Evolutionary conservation across 202 grass and related monocot genomes (phyloP).

Genomic region (Saccharum hybrid): DNA sequence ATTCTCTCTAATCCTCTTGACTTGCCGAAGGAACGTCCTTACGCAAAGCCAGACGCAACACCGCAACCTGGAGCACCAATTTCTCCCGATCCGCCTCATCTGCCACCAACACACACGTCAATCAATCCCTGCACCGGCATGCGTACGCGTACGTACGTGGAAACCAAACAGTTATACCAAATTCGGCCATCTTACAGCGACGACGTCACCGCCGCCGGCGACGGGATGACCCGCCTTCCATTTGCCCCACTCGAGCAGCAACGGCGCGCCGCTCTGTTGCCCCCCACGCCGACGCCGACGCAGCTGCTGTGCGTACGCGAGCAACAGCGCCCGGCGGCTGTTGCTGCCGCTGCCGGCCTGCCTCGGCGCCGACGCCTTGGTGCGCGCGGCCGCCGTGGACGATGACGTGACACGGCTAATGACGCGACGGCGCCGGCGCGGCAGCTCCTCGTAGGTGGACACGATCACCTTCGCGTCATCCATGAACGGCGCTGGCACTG

Average conservation of each 20-base stretch:
- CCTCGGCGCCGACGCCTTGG: background rate
- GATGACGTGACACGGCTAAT: background rate
- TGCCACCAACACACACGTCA: background rate
- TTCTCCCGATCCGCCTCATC: background rate
- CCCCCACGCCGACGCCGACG: constrained; percentile 21
- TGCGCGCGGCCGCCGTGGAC: background rate
- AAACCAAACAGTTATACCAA: background rate
- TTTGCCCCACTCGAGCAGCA: constrained; percentile 38
- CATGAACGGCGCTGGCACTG: constrained; percentile 10
- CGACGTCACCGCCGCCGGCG: background rate
- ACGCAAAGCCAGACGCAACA: constrained; percentile 27
- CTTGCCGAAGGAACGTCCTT: constrained; percentile 15
- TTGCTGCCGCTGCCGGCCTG: background rate
- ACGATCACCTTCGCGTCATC: constrained; percentile 25
- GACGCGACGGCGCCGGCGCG: constrained; percentile 29
- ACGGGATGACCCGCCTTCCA: constrained; percentile 33
- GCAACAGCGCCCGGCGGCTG: constrained; percentile 47
- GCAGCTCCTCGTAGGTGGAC: constrained; percentile 46
- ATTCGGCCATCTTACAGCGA: background rate
- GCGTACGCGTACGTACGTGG: too few relatives aligned
- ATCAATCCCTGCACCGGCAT: background rate
- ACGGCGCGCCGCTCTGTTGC: background rate
- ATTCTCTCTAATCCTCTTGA: constrained; percentile 19
- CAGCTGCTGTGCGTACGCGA: constrained; percentile 45
- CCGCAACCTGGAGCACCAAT: constrained; percentile 38